These are phyloP conservation scores for Dimargaris verticillata DNA, from an alignment of 192 early-diverging fungal genomes.

Conservation along the genomic window DNA sequence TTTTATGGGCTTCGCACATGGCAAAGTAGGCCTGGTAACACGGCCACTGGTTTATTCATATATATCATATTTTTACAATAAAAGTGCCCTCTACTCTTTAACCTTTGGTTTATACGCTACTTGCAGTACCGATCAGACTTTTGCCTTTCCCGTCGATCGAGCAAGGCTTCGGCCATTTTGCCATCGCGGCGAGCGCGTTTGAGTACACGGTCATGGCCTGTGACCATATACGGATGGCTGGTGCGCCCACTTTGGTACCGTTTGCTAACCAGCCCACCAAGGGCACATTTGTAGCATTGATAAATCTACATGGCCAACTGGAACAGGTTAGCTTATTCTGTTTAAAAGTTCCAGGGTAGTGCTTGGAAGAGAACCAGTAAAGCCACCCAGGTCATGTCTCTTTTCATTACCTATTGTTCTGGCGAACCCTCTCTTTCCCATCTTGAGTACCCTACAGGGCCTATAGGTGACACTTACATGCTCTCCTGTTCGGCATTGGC, in stretches of 20 bases:
- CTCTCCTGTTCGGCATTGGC: not conserved
- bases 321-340: not conserved
- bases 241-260: not conserved
- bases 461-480: not conserved
- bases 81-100: not conserved
- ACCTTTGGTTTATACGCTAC: not conserved
- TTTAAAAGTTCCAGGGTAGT: not conserved
- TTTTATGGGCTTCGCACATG: too few relatives aligned
- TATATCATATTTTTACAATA: not conserved
- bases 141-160: not conserved
- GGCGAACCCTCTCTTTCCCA: not conserved
- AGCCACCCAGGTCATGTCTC: not conserved
- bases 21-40: too few relatives aligned
- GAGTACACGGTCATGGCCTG: not conserved
- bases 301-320: not conserved
- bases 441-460: not conserved
- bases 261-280: too few relatives aligned
- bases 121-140: conserved; percentile 1
- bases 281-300: too few relatives aligned
- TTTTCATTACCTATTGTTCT: not conserved
- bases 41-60: not conserved
- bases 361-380: not conserved
- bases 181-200: not conserved
- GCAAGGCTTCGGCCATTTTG: not conserved
- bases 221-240: not conserved